These are phyloP conservation scores for Torulaspora delbrueckii DNA, from an alignment of 805 yeast genomes.

Conservation along the genomic window DNA sequence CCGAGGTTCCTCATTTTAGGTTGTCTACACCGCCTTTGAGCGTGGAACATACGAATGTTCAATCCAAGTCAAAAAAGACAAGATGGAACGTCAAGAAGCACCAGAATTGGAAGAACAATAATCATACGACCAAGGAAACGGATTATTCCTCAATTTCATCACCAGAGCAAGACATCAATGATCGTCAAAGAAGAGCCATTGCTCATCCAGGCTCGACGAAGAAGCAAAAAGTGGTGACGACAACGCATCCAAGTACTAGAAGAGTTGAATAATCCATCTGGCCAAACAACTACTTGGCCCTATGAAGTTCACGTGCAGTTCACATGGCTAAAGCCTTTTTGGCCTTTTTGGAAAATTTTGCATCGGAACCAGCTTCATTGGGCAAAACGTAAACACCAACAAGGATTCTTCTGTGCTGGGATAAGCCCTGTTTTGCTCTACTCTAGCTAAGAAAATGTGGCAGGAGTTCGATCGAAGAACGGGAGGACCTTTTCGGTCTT, in stretches of 20 bases:
- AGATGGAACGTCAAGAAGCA: constrained; percentile 8
- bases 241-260: neutral
- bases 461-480: neutral
- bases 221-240: neutral
- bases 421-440: constrained; percentile 1
- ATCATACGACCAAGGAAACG: constrained; percentile 5
- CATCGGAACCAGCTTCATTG: neutral
- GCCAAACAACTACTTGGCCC: neutral
- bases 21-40: constrained; percentile 24
- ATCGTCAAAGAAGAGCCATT: neutral
- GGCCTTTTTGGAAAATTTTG: constrained; percentile 1
- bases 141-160: neutral
- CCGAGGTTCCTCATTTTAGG: constrained; percentile 16
- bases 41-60: constrained; percentile 15
- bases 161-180: neutral
- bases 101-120: constrained; percentile 5
- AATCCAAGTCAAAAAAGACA: constrained; percentile 9
- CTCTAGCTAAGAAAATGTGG: constrained; percentile 6
- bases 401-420: constrained; percentile 1
- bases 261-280: neutral
- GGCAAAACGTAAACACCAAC: constrained; percentile 5
- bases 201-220: neutral
- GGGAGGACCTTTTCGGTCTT: neutral
- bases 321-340: neutral
- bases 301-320: neutral